Evolutionary conservation across 139 green algal species (phyloP).

Genomic region (Ostreobium quekettii): DNA sequence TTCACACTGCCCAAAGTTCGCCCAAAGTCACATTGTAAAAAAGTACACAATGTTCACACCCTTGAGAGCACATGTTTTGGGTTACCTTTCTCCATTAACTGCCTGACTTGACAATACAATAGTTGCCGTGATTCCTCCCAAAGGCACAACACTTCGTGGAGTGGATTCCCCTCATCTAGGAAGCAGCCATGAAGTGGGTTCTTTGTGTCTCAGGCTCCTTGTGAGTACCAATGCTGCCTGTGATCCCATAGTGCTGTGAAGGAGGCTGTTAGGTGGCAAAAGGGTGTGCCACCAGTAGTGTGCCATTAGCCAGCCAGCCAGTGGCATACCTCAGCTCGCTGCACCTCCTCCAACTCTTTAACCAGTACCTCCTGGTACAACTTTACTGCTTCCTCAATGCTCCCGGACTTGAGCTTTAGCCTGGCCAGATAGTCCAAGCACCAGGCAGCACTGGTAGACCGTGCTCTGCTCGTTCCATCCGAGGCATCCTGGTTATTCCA

Average conservation of each 20-base stretch:
- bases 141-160: no score
- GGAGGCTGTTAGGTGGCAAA: no score
- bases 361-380: constrained; percentile 24
- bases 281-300: no score
- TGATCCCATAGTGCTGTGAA: no score
- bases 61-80: no score
- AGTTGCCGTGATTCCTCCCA: no score
- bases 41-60: background rate
- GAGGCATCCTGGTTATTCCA: constrained; percentile 5
- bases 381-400: constrained; percentile 19
- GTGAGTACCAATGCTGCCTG: no score
- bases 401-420: constrained; percentile 50
- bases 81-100: no score
- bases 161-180: no score
- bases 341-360: constrained; percentile 26
- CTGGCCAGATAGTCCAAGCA: constrained; percentile 49
- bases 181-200: no score
- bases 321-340: background rate
- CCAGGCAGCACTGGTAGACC: constrained; percentile 21
- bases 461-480: background rate
- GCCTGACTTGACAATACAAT: no score
- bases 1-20: background rate
- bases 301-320: background rate
- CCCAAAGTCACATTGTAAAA: background rate
- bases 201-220: no score